These are phyloP conservation scores for Hemileccinum rubropunctum DNA, from an alignment of 768 basidiomycete species.

Conservation along the genomic window DNA sequence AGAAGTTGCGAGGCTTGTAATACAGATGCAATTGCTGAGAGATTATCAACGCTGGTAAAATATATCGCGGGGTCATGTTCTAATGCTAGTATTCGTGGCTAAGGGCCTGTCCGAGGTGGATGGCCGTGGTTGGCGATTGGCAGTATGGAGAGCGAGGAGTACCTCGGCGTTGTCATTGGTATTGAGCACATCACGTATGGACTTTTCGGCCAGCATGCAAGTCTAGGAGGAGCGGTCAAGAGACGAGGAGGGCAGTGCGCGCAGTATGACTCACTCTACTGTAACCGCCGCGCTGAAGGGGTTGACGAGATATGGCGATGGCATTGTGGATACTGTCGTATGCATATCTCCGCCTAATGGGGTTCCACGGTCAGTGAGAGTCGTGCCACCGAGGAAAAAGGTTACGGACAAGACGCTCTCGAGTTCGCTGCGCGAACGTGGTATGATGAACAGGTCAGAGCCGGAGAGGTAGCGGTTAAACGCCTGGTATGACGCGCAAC, in stretches of 20 bases:
- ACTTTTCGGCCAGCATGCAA: constrained; percentile 67
- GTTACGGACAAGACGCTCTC: constrained; percentile 65
- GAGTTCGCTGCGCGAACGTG: constrained; percentile 61
- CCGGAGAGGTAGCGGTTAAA: constrained; percentile 72
- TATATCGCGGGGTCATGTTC: constrained; percentile 18
- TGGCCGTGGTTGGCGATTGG: constrained; percentile 18
- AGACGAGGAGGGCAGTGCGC: neutral
- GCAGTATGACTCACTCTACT: constrained; percentile 40
- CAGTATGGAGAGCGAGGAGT: constrained; percentile 62
- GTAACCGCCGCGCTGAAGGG: constrained; percentile 56
- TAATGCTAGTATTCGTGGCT: constrained; percentile 20
- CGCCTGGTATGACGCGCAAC: constrained; percentile 78
- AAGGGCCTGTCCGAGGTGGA: constrained; percentile 16
- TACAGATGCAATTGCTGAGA: constrained; percentile 26
- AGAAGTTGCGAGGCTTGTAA: constrained; percentile 14
- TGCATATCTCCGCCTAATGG: constrained; percentile 63
- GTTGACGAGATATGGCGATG: constrained; percentile 65
- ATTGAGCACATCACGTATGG: constrained; percentile 66
- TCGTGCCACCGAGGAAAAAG: neutral
- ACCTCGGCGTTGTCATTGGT: constrained; percentile 63
- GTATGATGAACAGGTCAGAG: constrained; percentile 68
- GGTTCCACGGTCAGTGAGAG: constrained; percentile 5
- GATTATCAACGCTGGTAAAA: constrained; percentile 3
- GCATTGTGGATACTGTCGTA: constrained; percentile 81
- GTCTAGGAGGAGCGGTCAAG: constrained; percentile 40